phyloP scores from a whole-genome alignment of 163 green algal species.

The Prototheca wickerhamii region DNA sequence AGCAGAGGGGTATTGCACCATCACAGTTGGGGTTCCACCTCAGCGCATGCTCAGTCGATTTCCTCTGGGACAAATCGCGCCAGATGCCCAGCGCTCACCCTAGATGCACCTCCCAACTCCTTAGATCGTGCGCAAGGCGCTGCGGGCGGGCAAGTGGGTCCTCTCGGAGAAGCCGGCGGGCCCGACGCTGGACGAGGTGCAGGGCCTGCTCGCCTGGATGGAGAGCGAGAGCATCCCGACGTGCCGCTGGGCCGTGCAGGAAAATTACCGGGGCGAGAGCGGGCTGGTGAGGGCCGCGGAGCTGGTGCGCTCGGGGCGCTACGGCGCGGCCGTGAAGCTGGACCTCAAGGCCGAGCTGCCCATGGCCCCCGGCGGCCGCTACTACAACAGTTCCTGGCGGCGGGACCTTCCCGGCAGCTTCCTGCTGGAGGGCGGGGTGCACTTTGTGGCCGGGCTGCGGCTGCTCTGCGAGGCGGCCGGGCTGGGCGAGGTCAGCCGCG shows the following conservation, averaged over 20 bases:
- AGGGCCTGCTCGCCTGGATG: neutral
- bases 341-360: neutral
- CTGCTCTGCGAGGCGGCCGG: constrained; percentile 5
- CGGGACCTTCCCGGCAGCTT: neutral
- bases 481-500: neutral
- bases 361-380: neutral
- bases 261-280: neutral
- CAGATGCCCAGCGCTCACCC: neutral
- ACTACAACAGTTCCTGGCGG: neutral
- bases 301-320: neutral
- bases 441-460: constrained; percentile 13
- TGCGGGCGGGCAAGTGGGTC: neutral
- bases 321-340: neutral
- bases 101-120: neutral
- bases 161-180: neutral
- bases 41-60: too few relatives aligned
- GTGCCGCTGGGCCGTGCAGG: neutral
- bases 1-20: too few relatives aligned
- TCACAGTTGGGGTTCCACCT: too few relatives aligned
- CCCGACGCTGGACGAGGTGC: neutral
- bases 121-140: neutral
- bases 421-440: constrained; percentile 14
- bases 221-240: neutral
- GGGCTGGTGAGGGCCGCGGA: neutral
- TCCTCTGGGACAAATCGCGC: too few relatives aligned